Conservation (phyloP, 1,284 basidiomycete species). For the Pterula multifida region DNA sequence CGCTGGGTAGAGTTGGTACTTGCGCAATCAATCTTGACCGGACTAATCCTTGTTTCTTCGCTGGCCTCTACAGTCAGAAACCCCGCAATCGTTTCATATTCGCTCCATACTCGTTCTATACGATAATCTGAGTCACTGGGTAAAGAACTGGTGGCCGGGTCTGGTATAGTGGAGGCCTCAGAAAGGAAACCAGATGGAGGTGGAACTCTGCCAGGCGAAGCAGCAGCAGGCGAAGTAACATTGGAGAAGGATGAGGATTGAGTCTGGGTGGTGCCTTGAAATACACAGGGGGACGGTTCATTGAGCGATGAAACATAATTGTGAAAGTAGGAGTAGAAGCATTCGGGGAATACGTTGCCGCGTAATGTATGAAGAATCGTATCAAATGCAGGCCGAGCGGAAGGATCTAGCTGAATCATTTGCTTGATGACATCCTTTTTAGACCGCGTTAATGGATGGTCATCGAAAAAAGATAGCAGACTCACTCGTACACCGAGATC, state of each 20-base stretch:
- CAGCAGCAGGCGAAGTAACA: constrained; percentile 15
- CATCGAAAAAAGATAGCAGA: constrained; percentile 8
- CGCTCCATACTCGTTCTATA: constrained; percentile 69
- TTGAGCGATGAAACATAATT: constrained; percentile 79
- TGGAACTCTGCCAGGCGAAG: constrained; percentile 10
- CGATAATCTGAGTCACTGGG: constrained; percentile 71
- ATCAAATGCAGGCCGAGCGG: constrained; percentile 73
- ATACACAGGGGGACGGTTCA: constrained; percentile 39
- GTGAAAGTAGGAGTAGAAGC: constrained; percentile 90
- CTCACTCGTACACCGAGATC: constrained; percentile 74
- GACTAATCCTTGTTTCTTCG: constrained; percentile 35
- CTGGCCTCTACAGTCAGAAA: constrained; percentile 42
- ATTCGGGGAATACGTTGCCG: constrained; percentile 78
- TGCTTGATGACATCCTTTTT: constrained; percentile 74
- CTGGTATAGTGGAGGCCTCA: constrained; percentile 13
- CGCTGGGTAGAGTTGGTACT: constrained; percentile 5
- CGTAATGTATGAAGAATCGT: constrained; percentile 70
- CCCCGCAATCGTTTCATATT: constrained; percentile 69
- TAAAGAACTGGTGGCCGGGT: constrained; percentile 29
- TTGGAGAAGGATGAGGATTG: constrained; percentile 9
- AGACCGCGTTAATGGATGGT: constrained; percentile 8
- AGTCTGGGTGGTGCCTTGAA: constrained; percentile 15
- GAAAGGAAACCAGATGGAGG: constrained; percentile 5
- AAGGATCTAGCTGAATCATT: constrained; percentile 82
- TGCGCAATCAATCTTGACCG: constrained; percentile 37